Base-by-base conservation (phyloP, 441 rosid species). In the Pelargonium australe region DNA sequence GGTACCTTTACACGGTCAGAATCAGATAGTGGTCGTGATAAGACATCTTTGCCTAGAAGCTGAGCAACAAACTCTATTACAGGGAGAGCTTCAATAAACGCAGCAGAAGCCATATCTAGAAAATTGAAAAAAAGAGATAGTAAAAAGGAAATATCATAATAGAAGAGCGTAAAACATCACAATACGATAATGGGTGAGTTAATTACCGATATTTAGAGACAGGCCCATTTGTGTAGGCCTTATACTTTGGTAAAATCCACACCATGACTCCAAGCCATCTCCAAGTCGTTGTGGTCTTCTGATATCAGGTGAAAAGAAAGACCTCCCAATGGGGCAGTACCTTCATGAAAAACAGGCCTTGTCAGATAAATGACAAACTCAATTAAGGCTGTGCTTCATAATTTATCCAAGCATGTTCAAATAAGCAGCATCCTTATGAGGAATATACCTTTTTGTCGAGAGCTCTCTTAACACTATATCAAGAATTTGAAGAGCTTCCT, bases 161-260 rank as follows among this genome's bases (percentile, higher is more conserved):
- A 57, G 68, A 20, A 41, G 41, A 16, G 16, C 20, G 12, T 7
- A 49, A 44, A 6, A 14, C 14, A 20, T 63, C 8, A 31, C 47
- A 57, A 19, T 7, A 0, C 28, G 11, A 31, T 3, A 45, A 31
- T 1, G 1, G 28, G 23, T 19, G 51, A 63, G 49, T 62, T 16
- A 65, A 9, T 68, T 86, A 94, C 99, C 99, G 13, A 95, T 91
- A 80, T 90, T 95, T 34, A 95, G 77, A 34, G 97, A 90, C 77
- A 95, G 75, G 75, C 97, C 97, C 99, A 95, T 95, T 57, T 91
- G 99, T 0, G 97, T 94, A n/a, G 99, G 97, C 77, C 99, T 86
- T 67, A 94, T 91, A 72, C 99, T 94, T 76, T 91, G 96, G 73
- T 94, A 94, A 78, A 91, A 94, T 31, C 99, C 99, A 65, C 96